Evolutionary conservation across 768 basidiomycete genomes (phyloP), one percentile per base, ranked within the genome.

Genomic region (Calocera viscosa): DNA sequence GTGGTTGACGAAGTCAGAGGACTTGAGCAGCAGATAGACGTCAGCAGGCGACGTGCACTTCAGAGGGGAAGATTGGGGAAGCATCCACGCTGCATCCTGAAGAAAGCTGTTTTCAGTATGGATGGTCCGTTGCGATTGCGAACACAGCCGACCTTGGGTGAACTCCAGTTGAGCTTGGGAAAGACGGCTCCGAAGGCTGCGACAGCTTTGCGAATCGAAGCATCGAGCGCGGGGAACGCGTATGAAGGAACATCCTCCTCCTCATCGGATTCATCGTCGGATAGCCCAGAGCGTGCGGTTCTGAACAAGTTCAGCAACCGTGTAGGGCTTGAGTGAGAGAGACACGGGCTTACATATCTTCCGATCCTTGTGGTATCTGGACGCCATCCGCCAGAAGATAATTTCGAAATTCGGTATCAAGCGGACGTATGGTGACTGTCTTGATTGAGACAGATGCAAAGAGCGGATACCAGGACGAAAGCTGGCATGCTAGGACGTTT

Each of bases 91-190:
- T 33, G 94, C 92, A 71, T 98, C 95, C 92, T 94, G 69, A 19
- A n/a, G 0, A 34, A 64, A 39, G 24, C n/a, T n/a, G n/a, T 39
- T 47, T 28, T 47, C 28, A 32, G 49, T 5, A n/a, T 28, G 0
- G 67, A 30, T 30, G 28, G 33, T 22, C 72, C 67, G 24, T 40
- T 5, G 16, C 53, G 17, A 26, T 11, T 5, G 26, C 16, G 3
- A 40, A 3, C n/a, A 1, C 12, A 40, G 71, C 80, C 67, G 68
- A 89, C 94, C 79, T 87, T 89, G 16, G 94, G 94, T n/a, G 91
- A 87, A 5, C 93, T 91, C 78, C 94, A 96, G 73, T 96, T 97
- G 66, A 98, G 84, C 77, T 98, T 98, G 0, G 94, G 94, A 74
- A 98, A 98, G 32, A 95, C 87, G 5, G 87, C 88, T 1, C 85